Conservation (phyloP, 495 filamentous ascomycete species). For the Xylaria castorea region DNA sequence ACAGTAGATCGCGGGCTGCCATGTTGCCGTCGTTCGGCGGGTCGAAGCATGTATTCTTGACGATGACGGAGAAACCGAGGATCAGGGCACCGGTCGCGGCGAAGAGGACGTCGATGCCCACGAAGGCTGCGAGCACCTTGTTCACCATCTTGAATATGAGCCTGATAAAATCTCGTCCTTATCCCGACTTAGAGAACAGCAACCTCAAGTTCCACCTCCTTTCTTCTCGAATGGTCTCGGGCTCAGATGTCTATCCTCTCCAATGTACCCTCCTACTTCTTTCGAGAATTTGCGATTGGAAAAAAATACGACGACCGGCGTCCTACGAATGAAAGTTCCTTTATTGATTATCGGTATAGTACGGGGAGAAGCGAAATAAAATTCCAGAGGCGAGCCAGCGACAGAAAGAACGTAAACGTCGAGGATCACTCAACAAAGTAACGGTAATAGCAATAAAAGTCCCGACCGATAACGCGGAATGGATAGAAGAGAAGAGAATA, state of each 20-base stretch:
- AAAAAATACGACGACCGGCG: conserved; percentile 55
- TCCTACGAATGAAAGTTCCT: conserved; percentile 40
- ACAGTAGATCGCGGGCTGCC: conserved; percentile 68
- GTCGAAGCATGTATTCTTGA: conserved; percentile 57
- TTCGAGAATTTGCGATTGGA: conserved; percentile 29
- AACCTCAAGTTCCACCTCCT: conserved; percentile 28
- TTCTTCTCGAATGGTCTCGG: conserved; percentile 14
- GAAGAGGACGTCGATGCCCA: conserved; percentile 66
- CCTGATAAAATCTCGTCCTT: not conserved
- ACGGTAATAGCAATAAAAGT: conserved; percentile 35
- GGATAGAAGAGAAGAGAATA: conserved; percentile 30
- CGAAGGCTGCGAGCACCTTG: conserved; percentile 64
- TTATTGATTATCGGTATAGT: conserved; percentile 17
- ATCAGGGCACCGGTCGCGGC: conserved; percentile 67
- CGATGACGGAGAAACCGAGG: conserved; percentile 66
- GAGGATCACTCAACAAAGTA: conserved; percentile 36
- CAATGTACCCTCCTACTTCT: conserved; percentile 22
- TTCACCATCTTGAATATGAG: conserved; percentile 56
- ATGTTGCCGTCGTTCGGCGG: conserved; percentile 54
- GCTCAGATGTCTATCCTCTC: conserved; percentile 28
- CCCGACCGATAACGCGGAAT: conserved; percentile 34
- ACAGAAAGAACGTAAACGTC: conserved; percentile 45
- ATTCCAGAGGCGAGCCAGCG: conserved; percentile 29
- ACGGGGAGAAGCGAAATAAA: conserved; percentile 11
- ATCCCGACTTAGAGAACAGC: not conserved